Evolutionary conservation across 768 basidiomycete genomes (phyloP).

Genomic region (Termitomyces sp.): DNA sequence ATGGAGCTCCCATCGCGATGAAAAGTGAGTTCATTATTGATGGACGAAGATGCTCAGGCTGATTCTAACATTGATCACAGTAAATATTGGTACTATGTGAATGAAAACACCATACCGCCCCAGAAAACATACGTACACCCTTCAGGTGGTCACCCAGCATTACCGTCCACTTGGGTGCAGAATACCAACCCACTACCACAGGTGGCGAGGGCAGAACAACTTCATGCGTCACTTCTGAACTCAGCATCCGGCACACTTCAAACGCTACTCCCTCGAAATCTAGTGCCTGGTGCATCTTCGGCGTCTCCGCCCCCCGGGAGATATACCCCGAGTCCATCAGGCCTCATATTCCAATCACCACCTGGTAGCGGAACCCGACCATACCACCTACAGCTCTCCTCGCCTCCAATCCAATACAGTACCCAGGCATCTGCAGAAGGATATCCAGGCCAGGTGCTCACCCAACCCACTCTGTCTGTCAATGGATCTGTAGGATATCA

Average conservation of each 20-base stretch:
- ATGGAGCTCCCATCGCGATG: constrained; percentile 11
- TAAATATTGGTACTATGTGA: constrained; percentile 30
- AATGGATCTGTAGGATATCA: not conserved
- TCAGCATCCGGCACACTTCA: no score
- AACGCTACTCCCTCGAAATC: no score
- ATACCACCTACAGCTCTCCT: not conserved
- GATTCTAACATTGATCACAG: not conserved
- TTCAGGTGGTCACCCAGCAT: constrained; percentile 3
- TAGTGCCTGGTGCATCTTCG: not conserved
- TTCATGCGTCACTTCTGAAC: constrained; percentile 27
- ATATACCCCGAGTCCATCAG: not conserved
- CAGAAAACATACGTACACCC: constrained; percentile 33
- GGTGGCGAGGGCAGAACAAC: constrained; percentile 33
- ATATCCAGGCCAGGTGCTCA: not conserved
- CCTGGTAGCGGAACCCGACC: no score
- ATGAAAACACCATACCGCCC: constrained; percentile 25
- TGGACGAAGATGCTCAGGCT: not conserved
- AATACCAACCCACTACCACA: constrained; percentile 3
- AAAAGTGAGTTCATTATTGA: constrained; percentile 6
- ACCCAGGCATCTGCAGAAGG: not conserved
- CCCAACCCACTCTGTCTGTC: not conserved
- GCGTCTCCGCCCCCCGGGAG: not conserved
- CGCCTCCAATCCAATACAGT: not conserved
- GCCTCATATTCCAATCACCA: not conserved
- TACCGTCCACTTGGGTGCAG: not conserved